These are phyloP conservation scores for Theileria annulata DNA, from an alignment of 169 alveolate genomes.

Conservation along the genomic window DNA sequence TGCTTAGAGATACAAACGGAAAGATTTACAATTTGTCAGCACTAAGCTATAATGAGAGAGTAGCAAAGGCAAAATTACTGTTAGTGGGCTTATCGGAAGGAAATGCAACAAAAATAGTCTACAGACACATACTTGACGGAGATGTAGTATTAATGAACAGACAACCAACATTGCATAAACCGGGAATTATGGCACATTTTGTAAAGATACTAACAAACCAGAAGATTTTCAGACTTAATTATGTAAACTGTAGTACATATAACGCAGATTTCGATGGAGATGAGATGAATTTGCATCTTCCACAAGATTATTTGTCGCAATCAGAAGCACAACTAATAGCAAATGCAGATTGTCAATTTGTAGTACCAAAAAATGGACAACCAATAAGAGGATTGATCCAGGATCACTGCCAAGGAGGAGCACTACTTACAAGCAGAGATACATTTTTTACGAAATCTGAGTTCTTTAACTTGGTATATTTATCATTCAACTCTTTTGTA, in stretches of 20 bases:
- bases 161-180: constrained; percentile 98
- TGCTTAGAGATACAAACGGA: constrained; percentile 77
- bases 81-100: constrained; percentile 54
- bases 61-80: constrained; percentile 84
- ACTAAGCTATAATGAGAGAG: constrained; percentile 76
- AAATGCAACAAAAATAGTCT: constrained; percentile 81
- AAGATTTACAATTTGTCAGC: constrained; percentile 65
- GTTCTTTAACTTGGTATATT: constrained; percentile 51
- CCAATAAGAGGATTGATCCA: constrained; percentile 97
- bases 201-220: constrained; percentile 88
- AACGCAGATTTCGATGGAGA: constrained; percentile 99
- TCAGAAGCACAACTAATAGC: constrained; percentile 94
- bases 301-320: constrained; percentile 92
- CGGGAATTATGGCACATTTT: constrained; percentile 94
- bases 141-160: constrained; percentile 95
- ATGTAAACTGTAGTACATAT: constrained; percentile 97
- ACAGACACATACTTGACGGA: constrained; percentile 95
- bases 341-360: constrained; percentile 93
- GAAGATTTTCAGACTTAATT: constrained; percentile 95
- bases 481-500: constrained; percentile 39
- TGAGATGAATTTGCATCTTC: constrained; percentile 98
- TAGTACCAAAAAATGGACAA: constrained; percentile 96
- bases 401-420: constrained; percentile 94
- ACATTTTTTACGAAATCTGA: constrained; percentile 85
- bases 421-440: constrained; percentile 91